Conservation (phyloP, 2,329 filamentous ascomycete species). For the Claviceps sp. region DNA sequence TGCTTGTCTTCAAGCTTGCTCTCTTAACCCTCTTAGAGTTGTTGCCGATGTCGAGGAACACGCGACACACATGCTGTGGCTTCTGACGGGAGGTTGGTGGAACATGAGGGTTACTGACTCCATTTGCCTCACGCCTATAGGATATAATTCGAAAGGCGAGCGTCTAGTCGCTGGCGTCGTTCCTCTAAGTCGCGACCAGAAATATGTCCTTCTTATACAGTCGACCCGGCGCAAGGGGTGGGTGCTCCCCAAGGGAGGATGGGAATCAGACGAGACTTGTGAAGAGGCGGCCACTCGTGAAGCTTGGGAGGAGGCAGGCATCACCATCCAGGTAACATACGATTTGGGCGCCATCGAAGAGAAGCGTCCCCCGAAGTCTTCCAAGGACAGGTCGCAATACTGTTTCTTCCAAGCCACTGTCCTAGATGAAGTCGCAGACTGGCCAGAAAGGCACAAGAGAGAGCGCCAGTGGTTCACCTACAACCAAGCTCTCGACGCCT, state of each 20-base stretch:
- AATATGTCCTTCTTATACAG: constrained; percentile 84
- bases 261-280: constrained; percentile 88
- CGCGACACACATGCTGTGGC: not conserved
- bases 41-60: not conserved
- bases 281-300: constrained; percentile 76
- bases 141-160: constrained; percentile 85
- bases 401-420: constrained; percentile 85
- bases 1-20: constrained; percentile 5
- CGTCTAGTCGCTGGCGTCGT: constrained; percentile 92
- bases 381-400: constrained; percentile 52
- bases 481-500: constrained; percentile 61
- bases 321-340: constrained; percentile 69
- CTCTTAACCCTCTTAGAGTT: not conserved
- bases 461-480: constrained; percentile 84
- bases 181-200: constrained; percentile 73
- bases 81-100: constrained; percentile 1
- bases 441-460: constrained; percentile 91
- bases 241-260: constrained; percentile 96
- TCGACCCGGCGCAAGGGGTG: constrained; percentile 82
- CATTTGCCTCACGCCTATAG: constrained; percentile 33
- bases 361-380: constrained; percentile 63
- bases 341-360: constrained; percentile 82
- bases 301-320: constrained; percentile 96
- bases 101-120: constrained; percentile 8
- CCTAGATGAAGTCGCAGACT: constrained; percentile 67